Evolutionary conservation across 345 rosid genomes (phyloP), one percentile per base, ranked within the genome.

Genomic region (Brassica cretica): DNA sequence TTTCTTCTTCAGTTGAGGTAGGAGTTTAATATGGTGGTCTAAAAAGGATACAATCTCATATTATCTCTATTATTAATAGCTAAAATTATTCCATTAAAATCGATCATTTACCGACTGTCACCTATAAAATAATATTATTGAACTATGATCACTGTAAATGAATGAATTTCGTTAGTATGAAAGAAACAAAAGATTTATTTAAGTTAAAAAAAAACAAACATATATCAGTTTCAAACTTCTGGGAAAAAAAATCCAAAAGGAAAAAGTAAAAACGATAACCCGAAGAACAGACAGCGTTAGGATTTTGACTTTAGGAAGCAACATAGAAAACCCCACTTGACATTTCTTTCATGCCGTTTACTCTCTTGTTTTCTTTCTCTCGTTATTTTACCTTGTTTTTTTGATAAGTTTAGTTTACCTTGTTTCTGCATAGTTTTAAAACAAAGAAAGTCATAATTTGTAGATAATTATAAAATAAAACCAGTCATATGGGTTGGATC

Each of bases 231-330:
- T 3, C 39, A 72, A 44, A 74, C 33, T 64, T 64, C 2, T 64
- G 25, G 1, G 8, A 21, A 14, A 8, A 35, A 6, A 10, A 24
- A 12, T 59, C n/a, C 14, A 37, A n/a, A 66, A 6, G 32, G 66
- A 15, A 66, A 39, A 66, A 21, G 37, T 53, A 5, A 51, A 67
- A 67, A 76, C 60, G 68, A 67, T 41, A 41, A 75, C 18, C 11
- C 44, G n/a, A 64, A 64, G 55, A n/a, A 76, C 63, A 41, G 19
- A 64, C 30, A 41, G 81, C 76, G 29, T 78, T 71, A 56, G 37
- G 72, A 71, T 65, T 78, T 39, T 65, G 81, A 78, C 81, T 59
- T 58, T 37, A 55, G 61, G 72, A 78, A 78, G 62, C 75, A 62
- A 49, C 74, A 49, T 35, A 25, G 73, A 76, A 68, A 58, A 4